Base-by-base conservation (phyloP, 176 grass and related monocot species). In the Paspalum vaginatum region DNA sequence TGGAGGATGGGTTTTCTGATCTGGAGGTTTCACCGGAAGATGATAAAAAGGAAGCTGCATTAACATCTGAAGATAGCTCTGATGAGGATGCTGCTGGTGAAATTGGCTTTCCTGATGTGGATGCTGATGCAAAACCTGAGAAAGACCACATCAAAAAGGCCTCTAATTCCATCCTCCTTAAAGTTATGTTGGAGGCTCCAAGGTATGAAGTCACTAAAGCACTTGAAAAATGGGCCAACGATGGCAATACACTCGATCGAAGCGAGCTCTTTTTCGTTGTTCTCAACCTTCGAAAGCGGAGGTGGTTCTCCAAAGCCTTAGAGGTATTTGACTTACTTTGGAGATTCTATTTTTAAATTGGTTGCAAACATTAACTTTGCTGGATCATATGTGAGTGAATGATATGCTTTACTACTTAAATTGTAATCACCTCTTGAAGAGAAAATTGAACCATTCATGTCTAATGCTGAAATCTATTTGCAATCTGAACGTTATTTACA, bases 1-100 rank as follows among this genome's bases (percentile, higher is more conserved):
- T 89, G 39, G 87, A 88, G 50, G 85, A 99, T 8, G 93, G 90
- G 20, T 95, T 99, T 87, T 93, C 96, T 84, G 92, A 99, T 87
- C 79, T 95, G 6, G 92, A 95, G 24, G 78, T 81, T 46, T 72
- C 84, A 8, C 74, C 85, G 1, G 90, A 91, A 77, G 84, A 87
- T 85, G 70, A 50, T 38, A 73, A 87, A 45, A 72, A 43, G 13
- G 80, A 87, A 61, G 50, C 52, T 4, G 78, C 70, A 56, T 86
- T 86, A 40, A 77, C 85, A 52, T 85, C 82, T 11, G 86, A 88
- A 59, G 91, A 90, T 53, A 84, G 86, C 62, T 89, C 83, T 61
- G 89, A 87, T 61, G 89, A 87, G 37, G 83, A 87, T 77, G 72
- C 27, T 17, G 27, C 65, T 75, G 81, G 61, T 78, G 80, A 85